Conservation (phyloP, 2,329 filamentous ascomycete genomes). For the Raffaelea ambrosiae region DNA sequence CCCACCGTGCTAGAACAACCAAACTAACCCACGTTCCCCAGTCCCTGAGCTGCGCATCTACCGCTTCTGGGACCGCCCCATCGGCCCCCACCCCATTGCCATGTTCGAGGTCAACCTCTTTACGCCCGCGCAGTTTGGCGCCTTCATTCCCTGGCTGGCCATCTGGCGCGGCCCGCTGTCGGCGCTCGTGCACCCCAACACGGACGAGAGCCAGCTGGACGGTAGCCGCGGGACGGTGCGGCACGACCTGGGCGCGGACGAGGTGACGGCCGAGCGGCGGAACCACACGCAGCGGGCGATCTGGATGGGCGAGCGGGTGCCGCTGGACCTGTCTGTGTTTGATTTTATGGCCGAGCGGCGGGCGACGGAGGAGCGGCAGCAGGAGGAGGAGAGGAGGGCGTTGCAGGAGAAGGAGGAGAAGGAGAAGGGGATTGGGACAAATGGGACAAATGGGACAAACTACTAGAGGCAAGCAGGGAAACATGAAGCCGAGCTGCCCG, state of each 20-base stretch:
- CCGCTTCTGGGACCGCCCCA: slow-evolving; percentile 62
- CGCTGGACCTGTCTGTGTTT: slow-evolving; percentile 48
- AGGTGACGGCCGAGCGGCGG: slow-evolving; percentile 26
- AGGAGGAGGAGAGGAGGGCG: not conserved
- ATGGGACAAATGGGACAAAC: too few species aligned
- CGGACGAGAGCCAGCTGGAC: slow-evolving; percentile 36
- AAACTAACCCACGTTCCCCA: slow-evolving; percentile 26
- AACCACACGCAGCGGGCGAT: slow-evolving; percentile 63
- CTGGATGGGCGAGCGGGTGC: slow-evolving; percentile 63
- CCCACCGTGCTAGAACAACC: not conserved
- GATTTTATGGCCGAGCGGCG: slow-evolving; percentile 19
- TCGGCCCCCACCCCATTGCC: slow-evolving; percentile 73
- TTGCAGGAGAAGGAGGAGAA: not conserved
- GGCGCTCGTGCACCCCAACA: slow-evolving; percentile 77
- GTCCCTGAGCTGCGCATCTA: slow-evolving; percentile 84
- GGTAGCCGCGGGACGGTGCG: too few species aligned
- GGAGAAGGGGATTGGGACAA: not conserved
- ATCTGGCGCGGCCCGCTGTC: slow-evolving; percentile 75
- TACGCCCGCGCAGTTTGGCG: slow-evolving; percentile 79
- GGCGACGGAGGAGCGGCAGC: slow-evolving; percentile 1
- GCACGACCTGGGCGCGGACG: slow-evolving; percentile 11
- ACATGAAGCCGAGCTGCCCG: too few species aligned
- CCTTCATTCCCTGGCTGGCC: slow-evolving; percentile 78
- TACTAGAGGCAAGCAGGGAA: too few species aligned
- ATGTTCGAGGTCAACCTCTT: slow-evolving; percentile 95